phyloP scores from a whole-genome alignment of 23 red algal genomes.

The Cyanidium caldarium region DNA sequence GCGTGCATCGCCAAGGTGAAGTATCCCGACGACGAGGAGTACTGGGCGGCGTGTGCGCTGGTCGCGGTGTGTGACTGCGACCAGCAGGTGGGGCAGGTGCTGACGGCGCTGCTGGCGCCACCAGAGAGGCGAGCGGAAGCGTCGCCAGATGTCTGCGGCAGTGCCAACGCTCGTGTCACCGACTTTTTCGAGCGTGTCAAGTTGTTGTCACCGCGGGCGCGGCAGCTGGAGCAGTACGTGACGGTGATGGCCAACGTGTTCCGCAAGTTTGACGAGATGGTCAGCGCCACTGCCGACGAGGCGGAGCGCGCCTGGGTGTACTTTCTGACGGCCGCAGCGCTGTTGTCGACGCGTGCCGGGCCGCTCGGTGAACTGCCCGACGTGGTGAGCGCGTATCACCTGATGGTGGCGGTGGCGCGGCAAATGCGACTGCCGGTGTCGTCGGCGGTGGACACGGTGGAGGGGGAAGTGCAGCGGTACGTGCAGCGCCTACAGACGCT shows the following conservation, averaged over 20 bases:
- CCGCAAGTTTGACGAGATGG: slow-evolving; percentile 2
- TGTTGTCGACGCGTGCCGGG: neutral
- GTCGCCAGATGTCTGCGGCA: neutral
- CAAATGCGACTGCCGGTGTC: neutral
- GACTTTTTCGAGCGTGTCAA: slow-evolving; percentile 6
- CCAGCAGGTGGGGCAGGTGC: neutral
- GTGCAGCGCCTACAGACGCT: neutral
- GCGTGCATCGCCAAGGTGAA: neutral
- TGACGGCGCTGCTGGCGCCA: neutral
- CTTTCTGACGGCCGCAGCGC: neutral
- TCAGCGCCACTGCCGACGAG: neutral
- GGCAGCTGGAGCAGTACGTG: neutral
- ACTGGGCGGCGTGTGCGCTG: slow-evolving; percentile 1
- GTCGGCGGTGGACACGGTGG: neutral
- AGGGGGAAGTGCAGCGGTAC: slow-evolving; percentile 3
- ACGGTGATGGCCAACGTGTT: neutral
- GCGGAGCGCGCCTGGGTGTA: neutral
- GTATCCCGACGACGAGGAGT: neutral
- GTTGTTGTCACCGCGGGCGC: neutral
- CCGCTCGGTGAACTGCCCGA: neutral
- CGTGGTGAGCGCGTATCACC: neutral
- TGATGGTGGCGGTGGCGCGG: neutral
- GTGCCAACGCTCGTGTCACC: neutral
- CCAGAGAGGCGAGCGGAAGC: neutral
- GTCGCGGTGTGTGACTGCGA: neutral